Conservation (phyloP, 2,329 filamentous ascomycete species). For the Cordyceps pruinosa region DNA sequence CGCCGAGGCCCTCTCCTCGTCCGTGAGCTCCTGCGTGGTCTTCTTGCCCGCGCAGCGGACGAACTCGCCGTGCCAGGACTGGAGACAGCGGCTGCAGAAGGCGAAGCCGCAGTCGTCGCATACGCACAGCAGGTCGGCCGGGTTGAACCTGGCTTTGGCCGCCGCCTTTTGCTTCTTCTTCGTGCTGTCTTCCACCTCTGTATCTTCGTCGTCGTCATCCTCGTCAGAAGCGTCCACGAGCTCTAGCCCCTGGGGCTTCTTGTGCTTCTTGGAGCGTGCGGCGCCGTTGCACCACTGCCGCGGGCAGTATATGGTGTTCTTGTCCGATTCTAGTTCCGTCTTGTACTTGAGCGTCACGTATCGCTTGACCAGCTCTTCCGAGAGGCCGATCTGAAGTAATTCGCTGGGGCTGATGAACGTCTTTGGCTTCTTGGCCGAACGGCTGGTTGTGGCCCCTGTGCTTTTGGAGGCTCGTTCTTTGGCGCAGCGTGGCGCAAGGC, state of each 20-base stretch:
- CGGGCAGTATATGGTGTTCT: conserved; percentile 87
- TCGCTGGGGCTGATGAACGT: conserved; percentile 74
- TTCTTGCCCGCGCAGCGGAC: conserved; percentile 60
- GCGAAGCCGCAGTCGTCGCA: conserved; percentile 87
- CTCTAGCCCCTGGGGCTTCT: conserved; percentile 61
- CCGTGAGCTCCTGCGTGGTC: conserved; percentile 63
- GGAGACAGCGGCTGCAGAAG: conserved; percentile 65
- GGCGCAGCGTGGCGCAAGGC: conserved; percentile 72
- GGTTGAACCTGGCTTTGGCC: conserved; percentile 28
- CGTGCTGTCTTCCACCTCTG: conserved; percentile 32
- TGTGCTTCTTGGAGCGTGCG: conserved; percentile 67
- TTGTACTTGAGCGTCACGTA: conserved; percentile 91
- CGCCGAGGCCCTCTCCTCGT: conserved; percentile 78
- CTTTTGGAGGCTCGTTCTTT: conserved; percentile 44
- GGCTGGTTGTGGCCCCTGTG: conserved; percentile 17
- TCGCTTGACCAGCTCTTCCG: conserved; percentile 67
- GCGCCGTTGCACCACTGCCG: conserved; percentile 88
- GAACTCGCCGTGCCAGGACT: conserved; percentile 92
- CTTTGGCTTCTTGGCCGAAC: conserved; percentile 47
- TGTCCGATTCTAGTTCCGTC: conserved; percentile 84
- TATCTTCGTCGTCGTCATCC: conserved; percentile 41
- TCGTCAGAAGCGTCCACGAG: conserved; percentile 50
- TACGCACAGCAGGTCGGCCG: conserved; percentile 64
- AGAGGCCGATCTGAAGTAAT: conserved; percentile 67
- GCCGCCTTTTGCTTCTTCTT: conserved; percentile 18